These are phyloP conservation scores for Diatrype stigma DNA, from an alignment of 2,329 filamentous ascomycete species.

Conservation along the genomic window DNA sequence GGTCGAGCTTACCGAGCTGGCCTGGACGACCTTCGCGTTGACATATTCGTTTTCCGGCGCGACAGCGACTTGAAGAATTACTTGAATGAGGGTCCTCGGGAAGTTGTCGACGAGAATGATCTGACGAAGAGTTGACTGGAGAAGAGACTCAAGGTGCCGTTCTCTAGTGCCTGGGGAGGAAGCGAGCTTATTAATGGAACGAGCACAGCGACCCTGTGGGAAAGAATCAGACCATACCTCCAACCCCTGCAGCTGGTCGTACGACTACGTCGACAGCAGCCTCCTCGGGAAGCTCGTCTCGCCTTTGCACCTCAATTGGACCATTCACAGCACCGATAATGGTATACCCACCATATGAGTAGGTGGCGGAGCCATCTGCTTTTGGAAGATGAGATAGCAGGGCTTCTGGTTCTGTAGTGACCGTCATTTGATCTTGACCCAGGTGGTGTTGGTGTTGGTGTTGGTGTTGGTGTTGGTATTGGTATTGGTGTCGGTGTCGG, in stretches of 20 bases:
- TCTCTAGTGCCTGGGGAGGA: conserved; percentile 59
- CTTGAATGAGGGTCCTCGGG: conserved; percentile 72
- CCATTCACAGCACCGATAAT: conserved; percentile 87
- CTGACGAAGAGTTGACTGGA: conserved; percentile 68
- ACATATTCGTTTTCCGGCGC: conserved; percentile 64
- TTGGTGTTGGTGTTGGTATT: no score
- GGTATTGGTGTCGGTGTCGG: not conserved
- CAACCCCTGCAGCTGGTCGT: conserved; percentile 78
- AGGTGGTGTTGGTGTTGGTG: not conserved
- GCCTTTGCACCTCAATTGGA: conserved; percentile 81
- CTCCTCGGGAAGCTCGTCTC: conserved; percentile 89
- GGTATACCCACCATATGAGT: conserved; percentile 71
- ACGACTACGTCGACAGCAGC: conserved; percentile 87
- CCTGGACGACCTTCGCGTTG: conserved; percentile 56
- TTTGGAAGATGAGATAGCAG: conserved; percentile 59
- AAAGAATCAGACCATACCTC: conserved; percentile 56
- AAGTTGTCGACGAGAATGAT: conserved; percentile 72
- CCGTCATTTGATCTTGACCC: conserved; percentile 35
- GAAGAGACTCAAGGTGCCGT: conserved; percentile 74
- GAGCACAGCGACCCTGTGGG: conserved; percentile 4
- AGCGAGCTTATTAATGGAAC: conserved; percentile 14
- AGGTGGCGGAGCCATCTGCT: conserved; percentile 76
- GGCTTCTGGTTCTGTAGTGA: conserved; percentile 45
- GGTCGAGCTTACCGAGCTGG: conserved; percentile 50
- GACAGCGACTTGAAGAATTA: conserved; percentile 72